These are phyloP conservation scores for Senecio squalidus DNA, from an alignment of 140 eudicot genomes.

Conservation along the genomic window DNA sequence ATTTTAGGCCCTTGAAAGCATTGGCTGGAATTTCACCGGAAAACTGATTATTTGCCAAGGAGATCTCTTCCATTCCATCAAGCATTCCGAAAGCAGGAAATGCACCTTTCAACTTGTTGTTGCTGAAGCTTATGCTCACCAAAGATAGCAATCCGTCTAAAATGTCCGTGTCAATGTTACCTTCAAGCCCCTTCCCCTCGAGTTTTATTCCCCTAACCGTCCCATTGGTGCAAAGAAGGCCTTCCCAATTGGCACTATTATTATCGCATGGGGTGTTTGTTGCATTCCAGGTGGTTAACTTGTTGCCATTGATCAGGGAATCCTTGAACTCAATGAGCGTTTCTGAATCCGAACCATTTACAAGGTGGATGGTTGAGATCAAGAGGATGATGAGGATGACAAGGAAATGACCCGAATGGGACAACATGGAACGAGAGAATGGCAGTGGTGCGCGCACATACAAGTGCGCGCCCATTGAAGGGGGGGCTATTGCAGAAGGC, in stretches of 20 bases:
- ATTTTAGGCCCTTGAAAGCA: conserved; percentile 49
- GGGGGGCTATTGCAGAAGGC: conserved; percentile 45
- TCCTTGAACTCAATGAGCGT: conserved; percentile 42
- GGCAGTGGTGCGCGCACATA: conserved; percentile 47
- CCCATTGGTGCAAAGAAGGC: conserved; percentile 45
- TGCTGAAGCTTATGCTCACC: conserved; percentile 47
- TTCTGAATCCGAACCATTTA: conserved; percentile 32
- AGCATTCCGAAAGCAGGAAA: conserved; percentile 49
- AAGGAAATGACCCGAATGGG: not conserved
- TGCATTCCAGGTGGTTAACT: conserved; percentile 46
- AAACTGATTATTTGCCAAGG: conserved; percentile 50
- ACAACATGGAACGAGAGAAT: conserved; percentile 12
- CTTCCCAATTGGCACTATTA: conserved; percentile 48
- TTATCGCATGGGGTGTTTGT: conserved; percentile 34
- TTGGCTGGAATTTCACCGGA: conserved; percentile 40
- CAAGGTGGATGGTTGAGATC: conserved; percentile 3
- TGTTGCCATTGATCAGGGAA: conserved; percentile 29
- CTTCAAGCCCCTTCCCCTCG: conserved; percentile 56
- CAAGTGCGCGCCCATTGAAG: conserved; percentile 67
- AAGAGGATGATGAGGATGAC: conserved; percentile 29
- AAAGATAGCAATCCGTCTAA: conserved; percentile 34
- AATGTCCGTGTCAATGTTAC: conserved; percentile 35
- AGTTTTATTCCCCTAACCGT: conserved; percentile 57
- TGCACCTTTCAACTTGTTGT: conserved; percentile 56
- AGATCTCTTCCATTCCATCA: conserved; percentile 27